Conservation (phyloP, 2,329 filamentous ascomycete genomes). For the Mycosphaerella sp. region DNA sequence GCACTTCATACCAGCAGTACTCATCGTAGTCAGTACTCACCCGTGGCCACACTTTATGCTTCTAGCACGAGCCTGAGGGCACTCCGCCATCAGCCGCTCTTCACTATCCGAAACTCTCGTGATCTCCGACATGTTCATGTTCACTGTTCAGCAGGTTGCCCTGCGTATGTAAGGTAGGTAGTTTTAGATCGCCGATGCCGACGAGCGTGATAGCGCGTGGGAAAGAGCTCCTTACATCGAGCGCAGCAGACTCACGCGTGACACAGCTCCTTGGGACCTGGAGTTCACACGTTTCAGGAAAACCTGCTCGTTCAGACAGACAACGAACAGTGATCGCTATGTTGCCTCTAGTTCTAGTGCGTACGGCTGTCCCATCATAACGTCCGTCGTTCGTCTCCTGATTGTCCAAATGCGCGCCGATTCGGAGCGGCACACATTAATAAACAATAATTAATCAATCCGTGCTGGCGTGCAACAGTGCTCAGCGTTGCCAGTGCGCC, state of each 20-base stretch:
- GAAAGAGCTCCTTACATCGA: background rate
- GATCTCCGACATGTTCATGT: background rate
- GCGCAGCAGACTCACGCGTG: background rate
- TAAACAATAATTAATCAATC: background rate
- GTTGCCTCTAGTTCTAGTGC: no score
- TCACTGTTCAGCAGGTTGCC: no score
- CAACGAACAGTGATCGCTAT: background rate
- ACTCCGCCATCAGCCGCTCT: background rate
- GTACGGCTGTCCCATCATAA: background rate
- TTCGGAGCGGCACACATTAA: background rate
- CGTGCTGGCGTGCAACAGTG: background rate
- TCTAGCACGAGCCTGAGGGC: background rate
- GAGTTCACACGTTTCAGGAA: background rate
- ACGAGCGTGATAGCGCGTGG: background rate
- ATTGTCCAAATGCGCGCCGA: background rate
- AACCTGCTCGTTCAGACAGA: background rate
- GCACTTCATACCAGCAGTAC: no score
- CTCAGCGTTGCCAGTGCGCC: background rate
- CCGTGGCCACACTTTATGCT: background rate
- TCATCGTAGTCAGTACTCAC: no score
- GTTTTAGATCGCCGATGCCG: background rate
- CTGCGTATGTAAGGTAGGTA: no score
- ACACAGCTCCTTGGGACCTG: background rate
- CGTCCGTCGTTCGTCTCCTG: background rate
- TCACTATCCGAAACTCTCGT: background rate